These are phyloP conservation scores for Ceriops decandra DNA, from an alignment of 345 rosid species.

Conservation along the genomic window DNA sequence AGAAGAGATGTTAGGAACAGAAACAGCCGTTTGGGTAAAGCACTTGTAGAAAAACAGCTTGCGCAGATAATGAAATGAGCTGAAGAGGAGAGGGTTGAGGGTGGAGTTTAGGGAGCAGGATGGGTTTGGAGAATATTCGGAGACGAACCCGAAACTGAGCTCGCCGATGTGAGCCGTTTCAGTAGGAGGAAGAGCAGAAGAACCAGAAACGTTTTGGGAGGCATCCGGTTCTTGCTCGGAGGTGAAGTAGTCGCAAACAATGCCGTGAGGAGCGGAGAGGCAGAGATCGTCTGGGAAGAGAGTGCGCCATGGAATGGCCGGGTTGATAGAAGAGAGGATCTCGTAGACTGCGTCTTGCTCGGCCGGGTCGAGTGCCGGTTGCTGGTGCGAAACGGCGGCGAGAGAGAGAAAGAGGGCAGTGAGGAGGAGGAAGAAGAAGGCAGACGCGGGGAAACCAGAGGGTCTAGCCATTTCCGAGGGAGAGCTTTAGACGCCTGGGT, in stretches of 20 bases:
- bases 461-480: conserved; percentile 16
- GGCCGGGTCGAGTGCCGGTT: conserved; percentile 39
- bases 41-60: conserved; percentile 66
- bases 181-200: background rate
- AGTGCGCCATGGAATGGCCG: conserved; percentile 51
- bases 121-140: conserved; percentile 58
- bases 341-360: conserved; percentile 53
- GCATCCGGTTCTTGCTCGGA: conserved; percentile 4
- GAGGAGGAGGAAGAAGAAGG: conserved; percentile 17
- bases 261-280: conserved; percentile 61
- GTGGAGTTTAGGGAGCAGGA: conserved; percentile 53
- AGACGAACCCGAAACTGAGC: conserved; percentile 56
- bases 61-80: conserved; percentile 50
- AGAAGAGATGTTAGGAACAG: conserved; percentile 33
- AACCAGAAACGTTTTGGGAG: conserved; percentile 13
- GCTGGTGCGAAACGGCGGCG: conserved; percentile 18
- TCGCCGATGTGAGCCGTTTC: conserved; percentile 47
- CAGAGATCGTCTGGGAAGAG: conserved; percentile 60
- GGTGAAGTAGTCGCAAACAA: conserved; percentile 49
- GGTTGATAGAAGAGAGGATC: conserved; percentile 53
- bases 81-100: conserved; percentile 47
- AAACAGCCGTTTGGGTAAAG: conserved; percentile 37
- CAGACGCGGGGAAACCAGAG: conserved; percentile 1
- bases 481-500: background rate
- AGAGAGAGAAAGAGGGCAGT: conserved; percentile 14